Conservation (phyloP, 257 asterid species). For the Paulownia fortunei region DNA sequence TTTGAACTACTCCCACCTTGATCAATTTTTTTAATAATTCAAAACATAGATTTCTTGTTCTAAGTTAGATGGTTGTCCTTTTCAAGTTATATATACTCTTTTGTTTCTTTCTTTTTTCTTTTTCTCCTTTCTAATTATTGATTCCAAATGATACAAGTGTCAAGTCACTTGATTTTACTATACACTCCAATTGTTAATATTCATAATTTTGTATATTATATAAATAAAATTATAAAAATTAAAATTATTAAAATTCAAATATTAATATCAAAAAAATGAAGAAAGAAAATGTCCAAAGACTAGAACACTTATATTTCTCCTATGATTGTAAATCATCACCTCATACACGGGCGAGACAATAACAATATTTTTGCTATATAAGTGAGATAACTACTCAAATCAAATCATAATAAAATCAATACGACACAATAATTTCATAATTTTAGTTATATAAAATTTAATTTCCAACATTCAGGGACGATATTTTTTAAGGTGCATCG, state of each 20-base stretch:
- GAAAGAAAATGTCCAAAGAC: neutral
- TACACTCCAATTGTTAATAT: neutral
- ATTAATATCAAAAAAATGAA: neutral
- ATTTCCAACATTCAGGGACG: neutral
- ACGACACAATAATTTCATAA: neutral
- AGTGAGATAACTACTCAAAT: neutral
- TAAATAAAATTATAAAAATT: neutral
- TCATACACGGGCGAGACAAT: neutral
- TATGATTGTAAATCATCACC: no score
- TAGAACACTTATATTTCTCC: no score
- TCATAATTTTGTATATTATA: neutral
- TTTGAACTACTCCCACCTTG: conserved; percentile 41
- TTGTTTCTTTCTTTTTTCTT: neutral
- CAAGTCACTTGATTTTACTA: conserved; percentile 5
- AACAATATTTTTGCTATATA: neutral
- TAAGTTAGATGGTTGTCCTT: conserved; percentile 23
- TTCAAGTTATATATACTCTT: neutral
- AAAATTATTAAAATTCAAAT: neutral
- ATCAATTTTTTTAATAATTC: conserved; percentile 4
- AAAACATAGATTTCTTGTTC: conserved; percentile 12
- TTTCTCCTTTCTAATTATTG: neutral
- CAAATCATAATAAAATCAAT: neutral
- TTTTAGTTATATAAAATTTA: neutral
- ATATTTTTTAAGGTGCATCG: neutral
- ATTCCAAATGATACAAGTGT: neutral